Base-by-base conservation (phyloP, 371 early-diverging fungal species). In the Mucor racemosus region DNA sequence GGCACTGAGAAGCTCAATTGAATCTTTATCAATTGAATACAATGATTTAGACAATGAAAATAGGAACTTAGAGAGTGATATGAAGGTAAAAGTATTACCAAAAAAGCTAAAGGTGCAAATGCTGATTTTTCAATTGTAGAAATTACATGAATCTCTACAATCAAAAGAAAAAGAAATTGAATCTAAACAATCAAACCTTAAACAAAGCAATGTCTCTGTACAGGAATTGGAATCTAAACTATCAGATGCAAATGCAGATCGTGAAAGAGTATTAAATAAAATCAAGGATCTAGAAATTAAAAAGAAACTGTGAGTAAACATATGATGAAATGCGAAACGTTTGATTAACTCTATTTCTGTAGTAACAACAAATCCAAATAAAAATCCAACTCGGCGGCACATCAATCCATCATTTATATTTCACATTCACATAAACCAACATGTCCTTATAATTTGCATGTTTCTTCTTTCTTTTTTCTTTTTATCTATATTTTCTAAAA, bases 261-360 rank as follows among this genome's bases (percentile, higher is more conserved):
- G 68, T 15, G 68, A 65, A 31, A 53, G 73, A 7, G n/a, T 73
- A 56, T 21, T 58, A 26, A 21, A 34, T 33, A 66, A 62, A 53
- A 66, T 66, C 21, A 63, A 38, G 33, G 55, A 60, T 21, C n/a
- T 71, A 7, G 67, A 71, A n/a, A 38, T 31, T 5, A 66, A 59
- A 31, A 66, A 68, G 50, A 69, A 50, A 36, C 39, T n/a, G 66
- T 48, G 33, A 59, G 31, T 7, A 8, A 8, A 7, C 17, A 9
- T 17, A n/a, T 54, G 9, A 31, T 26, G 53, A 53, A 31, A 54
- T 54, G 19, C 34, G 54, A 17, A 7, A n/a, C 44, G n/a, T 7
- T 13, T 15, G n/a, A n/a, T 17, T 44, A 15, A 44, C 44, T 3
- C 14, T 15, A 3, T 14, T 44, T 15, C 7, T 7, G 1, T 19